These are phyloP conservation scores for Penicillium desertorum DNA, from an alignment of 495 filamentous ascomycete species.

Conservation along the genomic window DNA sequence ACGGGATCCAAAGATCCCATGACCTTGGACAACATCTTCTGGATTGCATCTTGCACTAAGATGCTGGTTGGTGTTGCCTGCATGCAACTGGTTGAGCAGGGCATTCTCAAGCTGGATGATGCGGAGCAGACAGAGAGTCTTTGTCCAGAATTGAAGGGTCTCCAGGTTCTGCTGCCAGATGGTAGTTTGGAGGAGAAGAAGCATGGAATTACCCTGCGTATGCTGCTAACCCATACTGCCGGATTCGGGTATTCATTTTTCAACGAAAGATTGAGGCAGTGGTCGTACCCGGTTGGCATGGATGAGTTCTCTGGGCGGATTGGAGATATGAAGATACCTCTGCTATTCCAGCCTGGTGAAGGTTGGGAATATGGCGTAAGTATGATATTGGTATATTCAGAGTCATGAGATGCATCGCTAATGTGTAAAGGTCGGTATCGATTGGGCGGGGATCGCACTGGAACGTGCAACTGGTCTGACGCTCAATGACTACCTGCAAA, in stretches of 20 bases:
- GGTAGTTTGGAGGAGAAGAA: conserved; percentile 52
- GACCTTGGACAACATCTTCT: conserved; percentile 54
- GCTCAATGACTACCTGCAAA: conserved; percentile 57
- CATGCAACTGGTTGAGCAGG: conserved; percentile 63
- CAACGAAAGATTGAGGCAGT: conserved; percentile 50
- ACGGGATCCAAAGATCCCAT: conserved; percentile 40
- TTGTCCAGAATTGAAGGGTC: conserved; percentile 50
- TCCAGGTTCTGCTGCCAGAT: conserved; percentile 48
- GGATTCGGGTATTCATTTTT: conserved; percentile 56
- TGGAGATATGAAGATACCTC: conserved; percentile 45
- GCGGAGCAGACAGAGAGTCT: conserved; percentile 44
- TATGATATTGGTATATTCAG: conserved; percentile 3
- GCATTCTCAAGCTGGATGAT: conserved; percentile 53
- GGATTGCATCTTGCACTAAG: conserved; percentile 63
- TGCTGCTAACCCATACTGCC: conserved; percentile 61
- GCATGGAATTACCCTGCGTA: conserved; percentile 57
- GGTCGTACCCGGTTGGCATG: conserved; percentile 44
- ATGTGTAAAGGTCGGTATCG: conserved; percentile 46
- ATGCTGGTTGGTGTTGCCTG: conserved; percentile 53
- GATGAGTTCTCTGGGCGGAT: conserved; percentile 54
- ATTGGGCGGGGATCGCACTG: conserved; percentile 60
- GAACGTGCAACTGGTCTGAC: conserved; percentile 51
- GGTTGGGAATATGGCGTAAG: conserved; percentile 59
- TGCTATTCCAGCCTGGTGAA: conserved; percentile 58
- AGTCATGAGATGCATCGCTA: not conserved